These are phyloP conservation scores for Talaromyces islandicus DNA, from an alignment of 2,329 filamentous ascomycete genomes.

Conservation along the genomic window DNA sequence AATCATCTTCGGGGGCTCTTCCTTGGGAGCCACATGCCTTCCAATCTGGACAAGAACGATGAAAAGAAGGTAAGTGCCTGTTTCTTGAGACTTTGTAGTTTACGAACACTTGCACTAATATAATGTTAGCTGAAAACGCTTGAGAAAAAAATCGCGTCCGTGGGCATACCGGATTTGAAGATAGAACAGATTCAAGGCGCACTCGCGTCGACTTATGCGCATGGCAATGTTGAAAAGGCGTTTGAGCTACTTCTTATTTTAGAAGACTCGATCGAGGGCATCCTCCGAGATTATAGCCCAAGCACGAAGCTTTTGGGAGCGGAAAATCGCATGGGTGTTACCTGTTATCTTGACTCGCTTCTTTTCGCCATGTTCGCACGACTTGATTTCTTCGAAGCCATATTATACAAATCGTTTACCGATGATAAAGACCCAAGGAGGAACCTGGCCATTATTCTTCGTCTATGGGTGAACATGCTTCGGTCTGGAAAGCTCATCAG, in stretches of 20 bases:
- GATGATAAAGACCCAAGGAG: conserved; percentile 58
- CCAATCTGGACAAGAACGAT: conserved; percentile 21
- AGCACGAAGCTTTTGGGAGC: conserved; percentile 71
- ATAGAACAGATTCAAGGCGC: conserved; percentile 59
- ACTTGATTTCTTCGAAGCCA: conserved; percentile 84
- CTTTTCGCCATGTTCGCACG: conserved; percentile 95
- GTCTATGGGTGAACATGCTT: conserved; percentile 90
- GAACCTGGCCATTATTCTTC: conserved; percentile 69
- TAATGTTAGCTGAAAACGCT: conserved; percentile 45
- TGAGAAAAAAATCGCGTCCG: conserved; percentile 45
- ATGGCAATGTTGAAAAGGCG: conserved; percentile 66
- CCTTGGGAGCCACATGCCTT: conserved; percentile 17
- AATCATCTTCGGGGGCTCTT: conserved; percentile 24
- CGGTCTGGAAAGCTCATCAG: conserved; percentile 79
- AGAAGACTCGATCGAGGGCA: conserved; percentile 73
- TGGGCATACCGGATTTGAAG: conserved; percentile 52
- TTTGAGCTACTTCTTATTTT: conserved; percentile 71
- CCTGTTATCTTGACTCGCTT: conserved; percentile 89
- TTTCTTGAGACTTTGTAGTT: neutral
- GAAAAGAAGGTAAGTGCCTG: conserved; percentile 27
- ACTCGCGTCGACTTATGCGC: conserved; percentile 56
- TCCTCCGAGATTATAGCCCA: conserved; percentile 69
- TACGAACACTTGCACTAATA: neutral
- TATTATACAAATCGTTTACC: conserved; percentile 73
- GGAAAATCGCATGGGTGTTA: conserved; percentile 77